Base-by-base conservation (phyloP, 331 rosid species). In the Rhamnella rubrinervis region DNA sequence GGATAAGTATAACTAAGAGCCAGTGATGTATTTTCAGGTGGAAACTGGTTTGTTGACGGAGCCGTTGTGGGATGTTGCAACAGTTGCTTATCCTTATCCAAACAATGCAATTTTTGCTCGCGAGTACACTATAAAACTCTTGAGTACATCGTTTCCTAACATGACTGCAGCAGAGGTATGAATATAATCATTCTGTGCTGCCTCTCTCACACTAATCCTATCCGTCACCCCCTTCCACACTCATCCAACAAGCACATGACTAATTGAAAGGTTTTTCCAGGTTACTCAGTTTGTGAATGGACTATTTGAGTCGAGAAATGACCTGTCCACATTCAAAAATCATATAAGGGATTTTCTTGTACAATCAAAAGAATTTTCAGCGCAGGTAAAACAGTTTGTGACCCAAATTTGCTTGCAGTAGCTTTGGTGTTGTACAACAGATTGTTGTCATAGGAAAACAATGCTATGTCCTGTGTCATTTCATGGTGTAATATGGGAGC, bases 341-440 rank as follows among this genome's bases (percentile, higher is more conserved):
- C 97, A 86, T 76, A 91, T 88, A 3, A 82, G 98, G 59, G 98
- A 93, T 76, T 93, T 93, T 82, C 95, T 93, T 66, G 89, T 87
- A 64, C 97, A 93, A 63, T 93, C 98, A 17, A 93, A 93, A 87
- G 98, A 93, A 74, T 93, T 93, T 81, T 93, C 98, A 57, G 97
- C 96, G 20, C 98, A 91, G 98, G 98, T 95, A 78, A 81, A 72
- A 31, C 44, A 16, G 41, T 55, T 15, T 35, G 9, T 8, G 8
- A 53, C 6, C 58, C 12, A 18, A 15, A 53, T 18, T 39, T 59
- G 10, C 37, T 44, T 21, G 56, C 5, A 18, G 20, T 53, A 17
- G 58, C 18, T 17, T 44, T 44, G 49, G 49, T 44, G 13, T 8
- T 44, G 49, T 44, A 12, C 49, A 8, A 44, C 3, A 1, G 14